Evolutionary conservation across 805 yeast genomes (phyloP).

Genomic region (Candida saitoana): DNA sequence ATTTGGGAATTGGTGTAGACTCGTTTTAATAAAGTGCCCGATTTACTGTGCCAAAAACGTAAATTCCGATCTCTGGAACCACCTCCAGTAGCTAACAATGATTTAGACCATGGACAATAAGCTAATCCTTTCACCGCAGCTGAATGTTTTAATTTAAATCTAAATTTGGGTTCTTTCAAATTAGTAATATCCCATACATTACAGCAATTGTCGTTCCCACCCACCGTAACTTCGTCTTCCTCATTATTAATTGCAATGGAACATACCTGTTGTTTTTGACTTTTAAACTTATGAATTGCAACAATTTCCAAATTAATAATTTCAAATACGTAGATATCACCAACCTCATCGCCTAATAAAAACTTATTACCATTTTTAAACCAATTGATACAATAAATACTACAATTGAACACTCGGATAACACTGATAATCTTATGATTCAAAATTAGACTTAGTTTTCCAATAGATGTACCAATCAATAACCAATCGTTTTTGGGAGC

Average conservation of each 20-base stretch:
- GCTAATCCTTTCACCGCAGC: constrained; percentile 92
- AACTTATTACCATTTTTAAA: constrained; percentile 39
- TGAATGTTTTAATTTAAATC: constrained; percentile 55
- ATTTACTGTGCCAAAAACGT: constrained; percentile 78
- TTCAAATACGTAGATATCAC: constrained; percentile 48
- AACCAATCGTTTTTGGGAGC: constrained; percentile 42
- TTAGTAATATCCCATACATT: constrained; percentile 66
- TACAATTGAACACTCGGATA: constrained; percentile 23
- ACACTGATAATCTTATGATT: constrained; percentile 13
- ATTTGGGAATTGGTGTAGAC: constrained; percentile 65
- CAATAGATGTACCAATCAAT: constrained; percentile 56
- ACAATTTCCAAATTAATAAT: constrained; percentile 12
- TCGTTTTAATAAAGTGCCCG: constrained; percentile 67
- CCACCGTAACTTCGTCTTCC: constrained; percentile 62
- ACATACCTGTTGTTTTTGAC: constrained; percentile 36
- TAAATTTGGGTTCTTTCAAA: constrained; percentile 37
- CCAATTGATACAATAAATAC: constrained; percentile 63
- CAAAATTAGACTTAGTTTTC: constrained; percentile 43
- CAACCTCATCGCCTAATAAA: constrained; percentile 63
- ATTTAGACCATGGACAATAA: constrained; percentile 85
- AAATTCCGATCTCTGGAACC: constrained; percentile 80
- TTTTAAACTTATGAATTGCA: constrained; percentile 16
- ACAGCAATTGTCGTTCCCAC: constrained; percentile 81
- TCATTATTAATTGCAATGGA: constrained; percentile 57
- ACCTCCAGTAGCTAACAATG: constrained; percentile 84